Evolutionary conservation across 495 filamentous ascomycete species (phyloP).

Genomic region (Trichoderma virens): DNA sequence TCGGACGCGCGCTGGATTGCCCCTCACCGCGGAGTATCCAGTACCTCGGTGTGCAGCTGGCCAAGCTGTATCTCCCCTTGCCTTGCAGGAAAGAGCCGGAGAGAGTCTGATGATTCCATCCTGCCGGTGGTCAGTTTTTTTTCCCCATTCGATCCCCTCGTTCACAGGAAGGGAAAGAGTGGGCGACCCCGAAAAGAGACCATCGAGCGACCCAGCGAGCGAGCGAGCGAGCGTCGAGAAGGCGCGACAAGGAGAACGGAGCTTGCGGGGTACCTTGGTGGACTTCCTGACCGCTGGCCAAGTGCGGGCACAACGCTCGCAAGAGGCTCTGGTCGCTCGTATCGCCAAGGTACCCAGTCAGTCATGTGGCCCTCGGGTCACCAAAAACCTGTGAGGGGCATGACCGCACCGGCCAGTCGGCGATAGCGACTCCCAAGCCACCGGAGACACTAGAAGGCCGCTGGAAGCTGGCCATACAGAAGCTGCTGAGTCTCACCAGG

Average conservation of each 20-base stretch:
- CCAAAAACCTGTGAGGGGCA: background rate
- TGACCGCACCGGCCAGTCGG: background rate
- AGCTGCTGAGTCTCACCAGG: background rate
- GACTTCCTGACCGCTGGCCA: background rate
- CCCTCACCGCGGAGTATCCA: too few relatives aligned
- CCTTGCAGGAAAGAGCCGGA: background rate
- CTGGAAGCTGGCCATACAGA: slow-evolving; percentile 5
- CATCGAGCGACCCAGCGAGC: too few relatives aligned
- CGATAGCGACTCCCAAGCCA: background rate
- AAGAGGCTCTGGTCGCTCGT: background rate
- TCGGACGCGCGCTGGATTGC: background rate
- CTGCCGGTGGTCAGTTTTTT: background rate
- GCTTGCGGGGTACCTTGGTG: background rate
- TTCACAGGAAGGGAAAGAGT: background rate
- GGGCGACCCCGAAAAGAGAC: background rate
- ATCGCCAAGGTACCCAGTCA: background rate
- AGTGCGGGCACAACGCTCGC: background rate
- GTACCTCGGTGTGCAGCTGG: background rate
- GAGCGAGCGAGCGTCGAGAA: background rate
- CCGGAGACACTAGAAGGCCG: background rate
- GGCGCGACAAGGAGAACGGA: background rate
- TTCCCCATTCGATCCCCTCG: background rate
- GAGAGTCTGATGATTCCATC: background rate
- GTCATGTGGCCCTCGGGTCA: background rate
- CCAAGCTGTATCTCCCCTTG: background rate